Evolutionary conservation across 805 yeast species (phyloP).

Genomic region (Helenozyma rhizophorensis): DNA sequence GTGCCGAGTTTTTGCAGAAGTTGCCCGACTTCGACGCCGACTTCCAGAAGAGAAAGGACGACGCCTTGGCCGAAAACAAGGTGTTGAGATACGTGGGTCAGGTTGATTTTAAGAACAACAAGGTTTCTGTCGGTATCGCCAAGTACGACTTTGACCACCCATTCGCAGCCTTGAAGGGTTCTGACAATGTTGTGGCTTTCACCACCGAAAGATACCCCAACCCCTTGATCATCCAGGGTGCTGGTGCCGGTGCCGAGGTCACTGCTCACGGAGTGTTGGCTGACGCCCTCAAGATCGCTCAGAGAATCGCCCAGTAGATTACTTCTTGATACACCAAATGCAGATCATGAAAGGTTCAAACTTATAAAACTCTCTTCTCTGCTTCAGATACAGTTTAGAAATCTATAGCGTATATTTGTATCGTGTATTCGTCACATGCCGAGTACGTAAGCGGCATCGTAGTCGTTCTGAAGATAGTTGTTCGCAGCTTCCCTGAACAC

Average conservation of each 20-base stretch:
- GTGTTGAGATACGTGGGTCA: constrained; percentile 92
- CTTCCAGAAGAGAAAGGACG: constrained; percentile 69
- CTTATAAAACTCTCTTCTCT: too few relatives aligned
- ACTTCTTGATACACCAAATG: too few relatives aligned
- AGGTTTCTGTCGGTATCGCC: constrained; percentile 81
- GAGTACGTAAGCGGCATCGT: constrained; percentile 14
- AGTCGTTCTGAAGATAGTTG: constrained; percentile 37
- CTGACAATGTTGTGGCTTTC: constrained; percentile 92
- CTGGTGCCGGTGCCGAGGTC: constrained; percentile 82
- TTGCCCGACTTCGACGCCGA: constrained; percentile 82
- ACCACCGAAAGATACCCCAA: constrained; percentile 87
- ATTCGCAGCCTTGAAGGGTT: constrained; percentile 91
- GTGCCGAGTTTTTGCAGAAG: constrained; percentile 72
- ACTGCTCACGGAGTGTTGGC: constrained; percentile 85
- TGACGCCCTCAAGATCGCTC: constrained; percentile 87
- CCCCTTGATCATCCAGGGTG: constrained; percentile 96
- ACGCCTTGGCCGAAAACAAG: constrained; percentile 77
- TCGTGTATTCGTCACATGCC: constrained; percentile 7
- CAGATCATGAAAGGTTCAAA: too few relatives aligned
- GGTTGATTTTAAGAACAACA: constrained; percentile 68
- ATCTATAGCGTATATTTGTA: too few relatives aligned
- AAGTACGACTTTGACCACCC: constrained; percentile 89
- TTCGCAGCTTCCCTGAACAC: constrained; percentile 67
- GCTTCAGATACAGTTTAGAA: too few relatives aligned
- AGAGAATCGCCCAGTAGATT: constrained; percentile 56